phyloP scores from a whole-genome alignment of 116 monocot genomes.

The Phalaenopsis hybrid region DNA sequence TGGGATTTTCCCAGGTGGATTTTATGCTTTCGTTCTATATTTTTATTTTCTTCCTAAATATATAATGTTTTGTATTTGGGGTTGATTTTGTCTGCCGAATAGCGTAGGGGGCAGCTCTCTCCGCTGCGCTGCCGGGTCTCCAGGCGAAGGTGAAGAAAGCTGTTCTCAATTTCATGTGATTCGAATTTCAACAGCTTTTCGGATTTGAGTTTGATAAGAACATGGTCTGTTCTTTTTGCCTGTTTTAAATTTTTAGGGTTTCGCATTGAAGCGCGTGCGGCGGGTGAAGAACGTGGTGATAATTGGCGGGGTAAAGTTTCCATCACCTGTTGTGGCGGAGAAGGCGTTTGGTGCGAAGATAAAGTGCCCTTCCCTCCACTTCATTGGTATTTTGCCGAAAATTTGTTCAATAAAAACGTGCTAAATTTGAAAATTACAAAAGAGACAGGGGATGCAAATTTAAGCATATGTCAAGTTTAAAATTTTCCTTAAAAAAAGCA shows the following conservation, averaged over 20 bases:
- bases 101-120: constrained; percentile 71
- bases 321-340: constrained; percentile 37
- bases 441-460: too few relatives aligned
- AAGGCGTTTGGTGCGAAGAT: constrained; percentile 45
- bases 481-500: too few relatives aligned
- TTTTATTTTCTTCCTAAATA: background rate
- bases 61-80: background rate
- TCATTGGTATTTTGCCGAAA: constrained; percentile 38
- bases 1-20: constrained; percentile 86
- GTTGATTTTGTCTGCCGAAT: constrained; percentile 3
- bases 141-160: constrained; percentile 50
- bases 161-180: background rate
- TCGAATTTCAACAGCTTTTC: background rate
- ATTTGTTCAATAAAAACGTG: too few relatives aligned
- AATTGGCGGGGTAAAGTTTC: constrained; percentile 59
- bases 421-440: too few relatives aligned
- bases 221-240: background rate
- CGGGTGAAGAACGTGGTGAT: constrained; percentile 58
- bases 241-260: constrained; percentile 30
- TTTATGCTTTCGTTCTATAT: too few relatives aligned
- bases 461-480: too few relatives aligned
- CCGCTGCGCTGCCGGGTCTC: constrained; percentile 63
- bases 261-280: constrained; percentile 58
- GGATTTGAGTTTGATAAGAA: background rate
- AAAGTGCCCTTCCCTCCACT: constrained; percentile 57